phyloP scores from a whole-genome alignment of 352 stramenopile species.

The Phytopythium helicoides region DNA sequence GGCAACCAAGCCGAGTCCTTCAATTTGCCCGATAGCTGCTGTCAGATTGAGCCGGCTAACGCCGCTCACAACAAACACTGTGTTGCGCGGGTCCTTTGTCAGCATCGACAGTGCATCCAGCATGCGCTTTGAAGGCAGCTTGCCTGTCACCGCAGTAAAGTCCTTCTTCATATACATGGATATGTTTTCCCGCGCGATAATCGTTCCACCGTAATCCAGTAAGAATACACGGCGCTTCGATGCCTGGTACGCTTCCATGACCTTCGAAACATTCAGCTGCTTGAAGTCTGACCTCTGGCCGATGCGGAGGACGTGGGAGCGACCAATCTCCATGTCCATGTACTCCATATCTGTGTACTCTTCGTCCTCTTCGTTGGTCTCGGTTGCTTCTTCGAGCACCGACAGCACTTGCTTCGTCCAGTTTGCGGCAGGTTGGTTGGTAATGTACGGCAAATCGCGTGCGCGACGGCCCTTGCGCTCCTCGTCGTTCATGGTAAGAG shows the following conservation, averaged over 20 bases:
- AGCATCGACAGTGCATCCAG: constrained; percentile 88
- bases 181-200: constrained; percentile 90
- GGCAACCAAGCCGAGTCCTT: constrained; percentile 91
- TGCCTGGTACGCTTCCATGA: constrained; percentile 85
- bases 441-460: constrained; percentile 97
- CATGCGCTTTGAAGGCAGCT: constrained; percentile 87
- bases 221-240: constrained; percentile 93
- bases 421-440: constrained; percentile 86
- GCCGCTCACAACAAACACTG: constrained; percentile 97
- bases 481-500: constrained; percentile 90
- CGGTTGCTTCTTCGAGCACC: constrained; percentile 76
- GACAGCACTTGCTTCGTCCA: constrained; percentile 96
- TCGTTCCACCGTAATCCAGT: constrained; percentile 97
- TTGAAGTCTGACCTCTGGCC: constrained; percentile 78
- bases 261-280: constrained; percentile 74
- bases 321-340: constrained; percentile 81
- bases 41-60: constrained; percentile 91
- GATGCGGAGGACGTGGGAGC: constrained; percentile 68
- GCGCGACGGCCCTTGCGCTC: constrained; percentile 89
- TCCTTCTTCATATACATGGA: constrained; percentile 97
- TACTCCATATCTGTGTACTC: constrained; percentile 87
- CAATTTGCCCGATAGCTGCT: constrained; percentile 90
- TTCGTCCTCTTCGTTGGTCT: constrained; percentile 71
- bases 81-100: constrained; percentile 91
- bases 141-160: constrained; percentile 94